Base-by-base conservation (phyloP, 805 yeast species). In the Monosporozyma servazzii region DNA sequence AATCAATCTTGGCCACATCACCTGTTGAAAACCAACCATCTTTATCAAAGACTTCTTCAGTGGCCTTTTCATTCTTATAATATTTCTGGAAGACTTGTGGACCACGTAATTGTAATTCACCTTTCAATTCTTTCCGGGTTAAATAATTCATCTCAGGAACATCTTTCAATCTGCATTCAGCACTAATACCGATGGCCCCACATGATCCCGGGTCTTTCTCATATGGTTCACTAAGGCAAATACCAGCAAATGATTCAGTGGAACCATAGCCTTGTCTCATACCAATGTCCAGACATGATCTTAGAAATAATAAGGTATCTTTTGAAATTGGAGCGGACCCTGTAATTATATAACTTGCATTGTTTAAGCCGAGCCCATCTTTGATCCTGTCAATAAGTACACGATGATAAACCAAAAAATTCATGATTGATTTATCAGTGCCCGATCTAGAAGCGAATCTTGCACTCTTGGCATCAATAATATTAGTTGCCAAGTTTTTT, bases 291-390 rank as follows among this genome's bases (percentile, higher is more conserved):
- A 86, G 73, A 1, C 81, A 73, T n/a, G 81, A 81, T 59, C 80
- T 77, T 58, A 86, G 66, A 62, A 82, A 84, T 52, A 71, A 68
- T 42, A 83, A 71, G 1, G 88, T 81, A 42, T 77, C 81, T 17
- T 76, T 74, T 31, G 86, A 72, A 55, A 85, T 73, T 25, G 93
- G 91, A 2, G 91, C 89, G 31, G 87, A 81, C 25, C 91, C 88
- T 29, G 75, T 69, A 37, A 75, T 64, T 27, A 75, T 52, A 52
- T 67, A 66, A 18, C 68, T 63, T 37, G 71, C 57, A 47, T 75
- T 74, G 30, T 69, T 73, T 53, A 79, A 71, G 1, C 84, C 83
- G n/a, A 78, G 60, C 36, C 73, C 71, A 49, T 62, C 58, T 47
- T 74, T 68, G 31, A 79, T 70, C 62, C 77, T 77, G 46, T 69